Base-by-base conservation (phyloP, 2,329 filamentous ascomycete species). In the Pseudogymnoascus sp. region DNA sequence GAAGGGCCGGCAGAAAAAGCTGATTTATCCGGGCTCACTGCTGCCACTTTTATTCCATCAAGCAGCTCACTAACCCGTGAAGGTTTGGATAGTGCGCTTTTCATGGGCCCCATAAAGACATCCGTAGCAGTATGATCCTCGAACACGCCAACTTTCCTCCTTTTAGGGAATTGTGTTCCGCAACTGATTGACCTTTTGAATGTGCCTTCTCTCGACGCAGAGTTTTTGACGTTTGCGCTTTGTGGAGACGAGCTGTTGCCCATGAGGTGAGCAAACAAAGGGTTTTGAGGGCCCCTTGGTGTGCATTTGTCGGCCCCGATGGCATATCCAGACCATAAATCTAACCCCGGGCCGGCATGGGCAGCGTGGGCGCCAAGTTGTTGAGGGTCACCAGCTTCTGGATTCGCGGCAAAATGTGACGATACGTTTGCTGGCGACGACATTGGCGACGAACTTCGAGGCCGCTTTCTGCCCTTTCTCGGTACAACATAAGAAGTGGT, bases 261-360 rank as follows among this genome's bases (percentile, higher is more conserved):
- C 77, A 89, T 84, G 26, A 91, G 77, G 63, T 89, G 83, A 60
- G 84, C 83, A 23, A 90, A 78, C 15, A 82, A 77, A 40, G 84
- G 83, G 68, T 85, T 86, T 44, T 73, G 69, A 23, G 60, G 65
- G 64, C 23, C 68, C 68, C 64, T 69, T 40, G 68, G 68, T 36
- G 71, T 70, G 50, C 67, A 61, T 21, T 64, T 64, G 64, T 70
- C 70, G 10, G 78, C 74, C 47, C 80, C 74, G 19, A 85, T 75
- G 38, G 88, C 83, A 71, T 90, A 91, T 62, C 88, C 85, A 69
- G 89, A 89, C 90, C 90, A 93, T 1, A 93, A 76, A 67, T 93
- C 88, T 33, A 87, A 76, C 2, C 88, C 88, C 38, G 90, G 87
- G 70, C 93, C 89, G 33, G 86, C 82, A 67, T 88, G 84, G 11